Conservation (phyloP, 83 land plant species). For the Picea abies region DNA sequence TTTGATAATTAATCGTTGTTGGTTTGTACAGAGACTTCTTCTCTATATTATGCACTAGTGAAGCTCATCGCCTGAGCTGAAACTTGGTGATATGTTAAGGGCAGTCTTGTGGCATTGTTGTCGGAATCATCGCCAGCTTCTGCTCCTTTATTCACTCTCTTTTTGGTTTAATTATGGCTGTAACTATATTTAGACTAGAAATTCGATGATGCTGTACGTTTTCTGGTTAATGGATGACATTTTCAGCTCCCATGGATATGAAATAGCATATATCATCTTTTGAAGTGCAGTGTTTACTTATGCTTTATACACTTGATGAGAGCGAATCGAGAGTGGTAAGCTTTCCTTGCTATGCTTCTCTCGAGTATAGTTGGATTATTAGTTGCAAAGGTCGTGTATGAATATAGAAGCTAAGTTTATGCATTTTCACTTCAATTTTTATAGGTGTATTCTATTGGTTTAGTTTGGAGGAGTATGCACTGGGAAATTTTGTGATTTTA, state of each 20-base stretch:
- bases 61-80: background rate
- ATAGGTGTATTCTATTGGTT: too few species aligned
- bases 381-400: too few species aligned
- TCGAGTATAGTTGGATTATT: too few species aligned
- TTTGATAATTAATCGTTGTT: background rate
- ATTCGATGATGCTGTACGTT: background rate
- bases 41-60: background rate
- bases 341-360: too few species aligned
- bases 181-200: background rate
- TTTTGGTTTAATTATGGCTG: background rate
- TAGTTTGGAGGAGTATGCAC: too few species aligned
- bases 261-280: background rate
- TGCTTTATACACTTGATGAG: too few species aligned
- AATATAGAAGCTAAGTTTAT: too few species aligned
- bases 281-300: too few species aligned
- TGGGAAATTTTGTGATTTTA: too few species aligned
- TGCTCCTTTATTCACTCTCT: background rate
- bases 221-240: background rate
- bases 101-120: background rate
- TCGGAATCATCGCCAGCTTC: background rate
- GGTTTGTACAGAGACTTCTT: slow-evolving; percentile 6
- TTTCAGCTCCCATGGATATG: background rate
- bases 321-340: too few species aligned
- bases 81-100: background rate
- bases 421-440: too few species aligned